Conservation (phyloP, 139 green algal genomes). For the Auxenochlorella pyrenoidosa region DNA sequence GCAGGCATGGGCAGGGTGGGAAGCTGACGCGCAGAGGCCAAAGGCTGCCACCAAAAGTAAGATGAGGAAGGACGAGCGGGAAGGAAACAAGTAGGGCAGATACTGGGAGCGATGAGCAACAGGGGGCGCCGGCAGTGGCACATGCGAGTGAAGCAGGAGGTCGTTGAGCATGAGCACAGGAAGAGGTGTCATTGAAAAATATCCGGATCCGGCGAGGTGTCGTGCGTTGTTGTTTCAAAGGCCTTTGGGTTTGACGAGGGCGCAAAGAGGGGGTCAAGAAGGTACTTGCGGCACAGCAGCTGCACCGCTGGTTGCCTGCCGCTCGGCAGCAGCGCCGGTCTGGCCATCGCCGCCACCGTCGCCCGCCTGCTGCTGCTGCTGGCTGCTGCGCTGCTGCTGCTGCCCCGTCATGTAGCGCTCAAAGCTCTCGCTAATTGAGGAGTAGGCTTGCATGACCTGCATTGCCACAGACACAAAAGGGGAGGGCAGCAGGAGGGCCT, state of each 20-base stretch:
- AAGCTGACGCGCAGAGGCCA: neutral
- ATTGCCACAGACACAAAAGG: neutral
- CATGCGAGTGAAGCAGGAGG: neutral
- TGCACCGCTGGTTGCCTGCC: neutral
- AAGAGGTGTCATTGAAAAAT: neutral
- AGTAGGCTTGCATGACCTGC: slow-evolving; percentile 62
- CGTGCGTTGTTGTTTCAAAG: neutral
- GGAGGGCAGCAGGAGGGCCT: no score
- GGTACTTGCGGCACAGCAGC: slow-evolving; percentile 6
- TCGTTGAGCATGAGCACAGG: neutral
- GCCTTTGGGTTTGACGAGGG: neutral
- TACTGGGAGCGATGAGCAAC: neutral
- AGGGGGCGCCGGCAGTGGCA: neutral
- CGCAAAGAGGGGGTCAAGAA: neutral
- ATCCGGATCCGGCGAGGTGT: neutral
- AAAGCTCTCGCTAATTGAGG: slow-evolving; percentile 50
- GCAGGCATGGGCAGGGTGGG: no score
- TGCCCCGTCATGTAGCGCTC: slow-evolving; percentile 37
- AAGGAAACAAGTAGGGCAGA: neutral
- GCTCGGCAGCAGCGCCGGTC: neutral
- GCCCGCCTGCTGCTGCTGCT: neutral
- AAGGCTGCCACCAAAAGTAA: neutral
- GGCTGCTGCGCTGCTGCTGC: neutral
- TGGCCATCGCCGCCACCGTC: neutral
- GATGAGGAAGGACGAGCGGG: neutral